These are phyloP conservation scores for Telopea speciosissima DNA, from an alignment of 177 flowering plant genomes.

Conservation along the genomic window DNA sequence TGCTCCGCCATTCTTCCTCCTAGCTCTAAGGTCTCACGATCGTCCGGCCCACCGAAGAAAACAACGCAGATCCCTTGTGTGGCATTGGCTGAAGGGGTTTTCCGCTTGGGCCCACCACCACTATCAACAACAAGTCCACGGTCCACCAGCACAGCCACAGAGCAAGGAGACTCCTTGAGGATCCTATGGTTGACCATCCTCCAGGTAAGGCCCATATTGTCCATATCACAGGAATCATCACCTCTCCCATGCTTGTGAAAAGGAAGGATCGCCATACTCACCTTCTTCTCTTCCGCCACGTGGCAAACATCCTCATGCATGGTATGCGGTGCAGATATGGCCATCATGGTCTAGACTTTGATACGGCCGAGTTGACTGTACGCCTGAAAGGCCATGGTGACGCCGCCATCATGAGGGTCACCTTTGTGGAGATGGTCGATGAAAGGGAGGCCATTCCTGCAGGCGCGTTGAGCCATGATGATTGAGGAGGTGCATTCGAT, in stretches of 20 bases:
- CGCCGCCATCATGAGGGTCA: constrained; percentile 29
- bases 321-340: constrained; percentile 41
- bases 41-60: constrained; percentile 83
- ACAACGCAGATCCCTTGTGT: constrained; percentile 36
- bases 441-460: constrained; percentile 63
- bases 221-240: constrained; percentile 30
- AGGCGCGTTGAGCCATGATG: constrained; percentile 47
- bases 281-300: constrained; percentile 52
- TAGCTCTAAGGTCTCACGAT: constrained; percentile 57
- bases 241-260: constrained; percentile 50
- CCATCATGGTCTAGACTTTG: constrained; percentile 40
- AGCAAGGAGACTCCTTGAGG: constrained; percentile 47
- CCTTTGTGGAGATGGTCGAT: constrained; percentile 18
- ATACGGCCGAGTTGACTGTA: constrained; percentile 50
- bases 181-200: constrained; percentile 53
- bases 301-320: constrained; percentile 74
- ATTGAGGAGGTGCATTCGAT: constrained; percentile 78
- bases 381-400: constrained; percentile 38
- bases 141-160: constrained; percentile 68
- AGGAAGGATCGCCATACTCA: constrained; percentile 44
- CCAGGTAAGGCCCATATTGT: constrained; percentile 55
- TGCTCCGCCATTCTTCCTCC: constrained; percentile 70
- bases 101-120: background rate
- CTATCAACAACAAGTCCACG: constrained; percentile 73
- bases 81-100: constrained; percentile 16